phyloP scores from a whole-genome alignment of 2,329 filamentous ascomycete genomes.

The Teratosphaeria viscida region DNA sequence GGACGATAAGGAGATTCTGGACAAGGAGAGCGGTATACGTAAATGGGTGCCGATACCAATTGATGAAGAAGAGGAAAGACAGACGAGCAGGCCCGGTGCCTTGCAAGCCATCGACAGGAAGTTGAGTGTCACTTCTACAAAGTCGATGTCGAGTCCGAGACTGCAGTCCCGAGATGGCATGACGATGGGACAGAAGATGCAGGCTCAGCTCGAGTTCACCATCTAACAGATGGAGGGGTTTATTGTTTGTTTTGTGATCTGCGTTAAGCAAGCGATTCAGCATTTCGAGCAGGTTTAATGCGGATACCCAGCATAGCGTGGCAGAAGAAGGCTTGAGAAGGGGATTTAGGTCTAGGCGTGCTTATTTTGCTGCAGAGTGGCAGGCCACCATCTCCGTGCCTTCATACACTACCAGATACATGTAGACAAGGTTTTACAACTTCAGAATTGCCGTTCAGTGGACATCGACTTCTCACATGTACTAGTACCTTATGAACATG shows the following conservation, averaged over 20 bases:
- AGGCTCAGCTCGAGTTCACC: conserved; percentile 1
- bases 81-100: conserved; percentile 1
- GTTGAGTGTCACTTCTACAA: conserved; percentile 2
- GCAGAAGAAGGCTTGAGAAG: not conserved
- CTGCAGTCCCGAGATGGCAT: conserved; percentile 2
- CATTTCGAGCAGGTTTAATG: not conserved
- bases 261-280: not conserved
- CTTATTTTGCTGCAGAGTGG: not conserved
- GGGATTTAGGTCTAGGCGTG: not conserved
- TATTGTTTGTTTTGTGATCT: not conserved
- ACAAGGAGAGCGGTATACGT: conserved; percentile 11
- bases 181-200: conserved; percentile 4
- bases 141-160: not conserved
- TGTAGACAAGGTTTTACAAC: not conserved
- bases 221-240: not conserved
- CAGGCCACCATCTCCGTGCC: not conserved
- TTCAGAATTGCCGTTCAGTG: too few species aligned
- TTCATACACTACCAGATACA: not conserved
- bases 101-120: conserved; percentile 2
- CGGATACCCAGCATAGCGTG: not conserved
- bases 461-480: too few species aligned
- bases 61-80: conserved; percentile 9
- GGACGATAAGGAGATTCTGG: conserved; percentile 30
- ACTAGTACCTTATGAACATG: too few species aligned
- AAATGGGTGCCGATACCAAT: conserved; percentile 18